phyloP scores from a whole-genome alignment of 352 stramenopile species.

The Pythium guiyangense region DNA sequence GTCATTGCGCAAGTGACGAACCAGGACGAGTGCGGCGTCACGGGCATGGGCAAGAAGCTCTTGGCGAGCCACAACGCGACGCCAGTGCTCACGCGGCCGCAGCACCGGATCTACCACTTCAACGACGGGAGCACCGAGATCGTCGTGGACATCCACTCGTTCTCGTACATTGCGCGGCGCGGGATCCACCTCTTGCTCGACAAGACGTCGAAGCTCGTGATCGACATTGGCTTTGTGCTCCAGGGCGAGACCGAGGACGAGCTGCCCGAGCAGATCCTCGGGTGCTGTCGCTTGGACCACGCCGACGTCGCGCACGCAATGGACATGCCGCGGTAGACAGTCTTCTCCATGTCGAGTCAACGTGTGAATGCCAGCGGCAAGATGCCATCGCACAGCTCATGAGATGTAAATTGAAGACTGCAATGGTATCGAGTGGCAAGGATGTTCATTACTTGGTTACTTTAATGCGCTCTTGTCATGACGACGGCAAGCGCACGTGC shows the following conservation, averaged over 20 bases:
- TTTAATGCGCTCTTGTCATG: too few species aligned
- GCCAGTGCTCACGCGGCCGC: slow-evolving; percentile 75
- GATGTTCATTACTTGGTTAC: not conserved
- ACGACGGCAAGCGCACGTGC: not conserved
- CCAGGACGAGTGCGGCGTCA: slow-evolving; percentile 76
- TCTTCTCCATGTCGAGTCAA: not conserved
- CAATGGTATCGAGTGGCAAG: not conserved
- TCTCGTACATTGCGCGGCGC: slow-evolving; percentile 79
- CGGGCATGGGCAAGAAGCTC: slow-evolving; percentile 72
- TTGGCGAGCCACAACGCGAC: slow-evolving; percentile 78
- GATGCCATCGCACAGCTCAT: not conserved
- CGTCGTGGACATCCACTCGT: slow-evolving; percentile 77
- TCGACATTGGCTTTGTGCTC: slow-evolving; percentile 86
- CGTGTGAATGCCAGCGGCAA: not conserved
- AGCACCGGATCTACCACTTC: slow-evolving; percentile 84
- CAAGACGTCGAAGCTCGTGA: slow-evolving; percentile 75
- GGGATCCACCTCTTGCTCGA: slow-evolving; percentile 77
- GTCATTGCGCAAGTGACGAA: slow-evolving; percentile 85
- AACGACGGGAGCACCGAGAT: slow-evolving; percentile 61
- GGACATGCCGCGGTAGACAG: slow-evolving; percentile 32
- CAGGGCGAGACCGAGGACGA: slow-evolving; percentile 86
- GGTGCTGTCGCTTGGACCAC: slow-evolving; percentile 75
- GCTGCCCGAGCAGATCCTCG: slow-evolving; percentile 81
- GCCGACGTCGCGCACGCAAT: slow-evolving; percentile 64
- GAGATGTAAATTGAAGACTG: not conserved